Evolutionary conservation across 768 basidiomycete species (phyloP), one percentile per base, ranked within the genome.

Genomic region (Fistulinella prunicolor): DNA sequence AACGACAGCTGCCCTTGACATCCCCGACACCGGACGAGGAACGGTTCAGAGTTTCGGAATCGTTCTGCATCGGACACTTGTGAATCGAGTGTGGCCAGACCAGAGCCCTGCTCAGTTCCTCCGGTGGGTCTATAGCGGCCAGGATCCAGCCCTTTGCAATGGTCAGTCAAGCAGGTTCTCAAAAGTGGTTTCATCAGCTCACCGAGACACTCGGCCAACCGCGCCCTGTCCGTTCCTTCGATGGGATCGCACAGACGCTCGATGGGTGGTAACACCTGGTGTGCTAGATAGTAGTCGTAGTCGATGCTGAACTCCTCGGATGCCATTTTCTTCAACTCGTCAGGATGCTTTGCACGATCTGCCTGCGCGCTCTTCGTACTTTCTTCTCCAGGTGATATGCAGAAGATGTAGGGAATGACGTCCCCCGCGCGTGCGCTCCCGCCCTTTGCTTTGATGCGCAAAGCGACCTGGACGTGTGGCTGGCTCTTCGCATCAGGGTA

Each of bases 321-420:
- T 0, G 75, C 82, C 4, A 79, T 81, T 58, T 80, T 80, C 44
- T 89, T 78, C 42, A 95, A 66, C 57, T 99, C 96, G 53, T 99
- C 94, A 3, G 95, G 95, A 66, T 97, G 94, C 60, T 81, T 87
- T 8, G 96, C 96, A 39, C 83, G 76, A 47, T 96, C 94, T 3
- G 96, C 94, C 60, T 94, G 91, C 10, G 80, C 82, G 0, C 78
- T 76, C 65, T 85, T 92, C 4, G 86, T 70, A 1, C 74, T 67
- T 49, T 88, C 84, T 32, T 83, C 83, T 32, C 86, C 86, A 38
- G 86, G 85, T 4, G 79, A 76, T 2, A 88, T 58, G 62, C 95
- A 98, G 66, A 99, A 97, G 32, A 98, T 78, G 65, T 99, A 99
- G 0, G 94, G 85, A 49, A 99, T 90, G 47, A 99, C 95, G 63